phyloP scores from a whole-genome alignment of 1,284 basidiomycete species.

The Somion occarium region DNA sequence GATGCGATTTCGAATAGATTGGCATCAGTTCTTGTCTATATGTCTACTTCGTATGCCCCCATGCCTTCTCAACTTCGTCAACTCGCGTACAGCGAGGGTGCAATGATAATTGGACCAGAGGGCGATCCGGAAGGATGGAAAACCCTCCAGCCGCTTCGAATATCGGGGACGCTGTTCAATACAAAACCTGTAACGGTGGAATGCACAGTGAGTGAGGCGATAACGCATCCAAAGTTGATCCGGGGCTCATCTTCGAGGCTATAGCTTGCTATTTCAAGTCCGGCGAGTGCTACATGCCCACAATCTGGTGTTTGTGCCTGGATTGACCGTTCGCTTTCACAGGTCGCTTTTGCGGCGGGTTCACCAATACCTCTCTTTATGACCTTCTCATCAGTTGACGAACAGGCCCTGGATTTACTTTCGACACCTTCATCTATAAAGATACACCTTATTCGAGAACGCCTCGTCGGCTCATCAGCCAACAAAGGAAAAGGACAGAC shows the following conservation, averaged over 20 bases:
- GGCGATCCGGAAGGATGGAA: constrained; percentile 34
- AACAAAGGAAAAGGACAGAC: constrained; percentile 37
- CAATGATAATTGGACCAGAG: constrained; percentile 26
- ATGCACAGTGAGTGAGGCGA: constrained; percentile 28
- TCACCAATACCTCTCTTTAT: constrained; percentile 45
- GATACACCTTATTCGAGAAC: constrained; percentile 22
- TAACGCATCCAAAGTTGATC: constrained; percentile 16
- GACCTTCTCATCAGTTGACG: constrained; percentile 37
- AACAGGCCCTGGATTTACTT: constrained; percentile 47
- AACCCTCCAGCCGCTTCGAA: constrained; percentile 21
- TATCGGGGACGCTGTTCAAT: constrained; percentile 28
- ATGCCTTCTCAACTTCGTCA: constrained; percentile 28
- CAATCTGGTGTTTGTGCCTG: neutral
- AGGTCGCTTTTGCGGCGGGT: constrained; percentile 47
- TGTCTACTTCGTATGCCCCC: constrained; percentile 29
- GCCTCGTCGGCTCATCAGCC: constrained; percentile 44
- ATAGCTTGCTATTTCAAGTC: constrained; percentile 49
- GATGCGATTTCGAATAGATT: constrained; percentile 7
- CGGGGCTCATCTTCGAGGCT: neutral
- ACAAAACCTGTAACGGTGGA: constrained; percentile 30
- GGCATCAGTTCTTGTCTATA: constrained; percentile 21
- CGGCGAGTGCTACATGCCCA: constrained; percentile 37
- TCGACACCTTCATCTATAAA: constrained; percentile 33
- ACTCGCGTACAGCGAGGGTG: constrained; percentile 26
- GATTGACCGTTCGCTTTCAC: neutral